Evolutionary conservation across 2,329 filamentous ascomycete genomes (phyloP).

Genomic region (Chaetomium sp.): DNA sequence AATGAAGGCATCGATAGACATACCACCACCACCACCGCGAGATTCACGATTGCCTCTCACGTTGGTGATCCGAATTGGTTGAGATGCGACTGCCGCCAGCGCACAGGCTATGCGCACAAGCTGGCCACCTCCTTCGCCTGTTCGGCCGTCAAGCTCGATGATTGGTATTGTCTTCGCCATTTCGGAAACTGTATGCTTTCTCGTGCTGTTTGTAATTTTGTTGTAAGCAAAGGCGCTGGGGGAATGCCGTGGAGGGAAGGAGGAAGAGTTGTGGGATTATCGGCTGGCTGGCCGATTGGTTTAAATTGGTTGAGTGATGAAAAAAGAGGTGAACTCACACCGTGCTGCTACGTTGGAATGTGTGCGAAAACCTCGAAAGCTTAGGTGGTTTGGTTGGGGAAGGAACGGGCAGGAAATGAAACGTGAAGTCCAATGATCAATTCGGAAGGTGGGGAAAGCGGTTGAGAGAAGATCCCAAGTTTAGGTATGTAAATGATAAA

Average conservation of each 20-base stretch:
- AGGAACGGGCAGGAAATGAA: neutral
- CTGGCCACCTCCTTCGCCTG: constrained; percentile 65
- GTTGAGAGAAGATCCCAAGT: neutral
- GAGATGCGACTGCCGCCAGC: constrained; percentile 57
- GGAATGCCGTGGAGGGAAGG: neutral
- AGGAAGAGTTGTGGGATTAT: neutral
- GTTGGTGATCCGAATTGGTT: constrained; percentile 55
- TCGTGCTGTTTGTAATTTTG: neutral
- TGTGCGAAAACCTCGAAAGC: neutral
- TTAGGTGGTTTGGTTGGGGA: neutral
- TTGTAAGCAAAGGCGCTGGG: neutral
- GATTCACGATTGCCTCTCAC: constrained; percentile 57
- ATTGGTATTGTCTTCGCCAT: constrained; percentile 23
- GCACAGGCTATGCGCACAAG: constrained; percentile 59
- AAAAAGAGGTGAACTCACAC: neutral
- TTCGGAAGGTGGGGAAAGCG: neutral
- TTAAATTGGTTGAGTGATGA: neutral
- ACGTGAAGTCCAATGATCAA: neutral
- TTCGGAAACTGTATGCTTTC: neutral
- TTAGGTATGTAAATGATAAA: neutral
- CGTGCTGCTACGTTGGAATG: no score
- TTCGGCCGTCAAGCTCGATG: constrained; percentile 57
- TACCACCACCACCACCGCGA: constrained; percentile 40
- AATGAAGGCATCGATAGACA: neutral
- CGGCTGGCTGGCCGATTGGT: neutral